Evolutionary conservation across 2,329 filamentous ascomycete genomes (phyloP), one percentile per base, ranked within the genome.

Genomic region (Aureobasidium sp.): DNA sequence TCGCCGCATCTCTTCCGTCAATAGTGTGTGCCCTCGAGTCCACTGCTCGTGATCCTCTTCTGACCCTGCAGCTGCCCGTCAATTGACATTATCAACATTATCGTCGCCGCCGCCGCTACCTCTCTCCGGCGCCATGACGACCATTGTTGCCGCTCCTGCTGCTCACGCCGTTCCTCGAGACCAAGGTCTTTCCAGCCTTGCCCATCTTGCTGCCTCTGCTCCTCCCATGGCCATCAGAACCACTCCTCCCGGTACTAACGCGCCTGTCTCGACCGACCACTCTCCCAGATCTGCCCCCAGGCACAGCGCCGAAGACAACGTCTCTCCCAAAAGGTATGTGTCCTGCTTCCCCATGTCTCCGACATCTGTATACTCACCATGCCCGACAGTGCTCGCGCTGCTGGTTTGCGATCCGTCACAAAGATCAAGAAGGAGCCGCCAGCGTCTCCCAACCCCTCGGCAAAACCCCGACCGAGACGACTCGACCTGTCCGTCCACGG

Each of bases 391-490:
- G 39, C 57, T 50, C 54, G 61, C 31, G 62, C 31, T 37, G 49
- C 61, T 48, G 49, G 60, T 49, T 73, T 73, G 80, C 56, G 71
- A 77, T 49, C 76, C 81, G 63, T 89, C 90, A 95, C 97, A 65
- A 83, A 96, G 66, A 92, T 99, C 63, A 97, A 97, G 81, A 97
- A 97, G 76, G 94, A 99, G 75, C 92, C 92, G 14, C 78, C 88
- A 45, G 97, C 93, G 50, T 93, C 93, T 60, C 88, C 88, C 66
- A 84, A 94, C 70, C 81, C 85, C 58, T 83, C 85, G 63, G 83
- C 88, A 60, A 84, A 89, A 57, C 90, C 90, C 70, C 83, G 90
- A 63, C 90, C 90, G 15, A 84, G 88, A 70, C 87, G 85, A 70
- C 82, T 95, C 62, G 89, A 94, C 73, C 82, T 95, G 35, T 90